Base-by-base conservation (phyloP, 164 flowering plant genomes). In the Vitis labrusca region DNA sequence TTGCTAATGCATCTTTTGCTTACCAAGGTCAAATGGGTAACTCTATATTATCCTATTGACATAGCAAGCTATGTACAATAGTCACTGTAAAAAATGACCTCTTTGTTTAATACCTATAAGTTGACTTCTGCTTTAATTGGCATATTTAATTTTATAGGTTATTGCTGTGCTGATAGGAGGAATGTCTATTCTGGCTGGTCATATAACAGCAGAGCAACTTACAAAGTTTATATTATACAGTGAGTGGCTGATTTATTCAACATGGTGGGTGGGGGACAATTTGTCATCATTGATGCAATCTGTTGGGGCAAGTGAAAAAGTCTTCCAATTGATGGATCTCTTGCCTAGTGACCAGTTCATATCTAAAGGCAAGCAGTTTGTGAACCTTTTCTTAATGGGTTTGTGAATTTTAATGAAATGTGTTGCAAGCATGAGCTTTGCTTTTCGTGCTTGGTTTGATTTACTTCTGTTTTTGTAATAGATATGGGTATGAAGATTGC, bases 261-360 rank as follows among this genome's bases (percentile, higher is more conserved):
- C 97, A 68, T 94, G 97, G 97, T 92, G 93, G 94, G 82, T 92
- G 48, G 98, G 97, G 69, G 98, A 94, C 81, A 89, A 88, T 78
- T 74, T 90, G 62, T 88, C 98, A 64, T 79, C 86, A 23, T 77
- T 94, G 77, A 94, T 92, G 97, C 97, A 94, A 72, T 91, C 98
- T 55, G 86, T 94, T 78, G 98, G 98, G 61, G 98, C 98, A 71
- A 92, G 98, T 84, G 98, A 92, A 84, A 92, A 94, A 69, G 98
- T 94, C 54, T 94, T 94, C 76, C 93, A 88, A 32, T 65, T 94
- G 78, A 94, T 94, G 90, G 95, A 94, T 85, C 88, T 89, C 66
- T 68, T 77, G 51, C 92, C 93, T 29, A 86, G 97, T 78, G 81
- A 85, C 61, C 97, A 92, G 74, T 92, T 94, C 74, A 69, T 58